Conservation (phyloP, 2,329 filamentous ascomycete species). For the Beauveria rudraprayagi region DNA sequence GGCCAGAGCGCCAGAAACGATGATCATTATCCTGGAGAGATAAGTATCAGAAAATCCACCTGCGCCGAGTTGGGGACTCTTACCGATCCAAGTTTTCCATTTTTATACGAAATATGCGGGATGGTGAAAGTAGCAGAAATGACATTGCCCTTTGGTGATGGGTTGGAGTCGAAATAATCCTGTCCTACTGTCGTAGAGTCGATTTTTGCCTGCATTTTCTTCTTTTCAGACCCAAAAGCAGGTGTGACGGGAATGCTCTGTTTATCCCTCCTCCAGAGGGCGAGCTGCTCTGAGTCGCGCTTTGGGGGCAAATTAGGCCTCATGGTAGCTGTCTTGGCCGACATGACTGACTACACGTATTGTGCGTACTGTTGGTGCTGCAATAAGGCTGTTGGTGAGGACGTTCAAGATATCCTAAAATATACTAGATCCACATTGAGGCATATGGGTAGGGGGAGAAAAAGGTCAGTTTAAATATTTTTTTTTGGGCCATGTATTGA, state of each 20-base stretch:
- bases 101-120: slow-evolving; percentile 50
- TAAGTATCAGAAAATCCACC: background rate
- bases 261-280: background rate
- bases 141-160: slow-evolving; percentile 47
- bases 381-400: background rate
- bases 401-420: background rate
- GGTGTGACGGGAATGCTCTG: slow-evolving; percentile 7
- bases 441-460: too few species aligned
- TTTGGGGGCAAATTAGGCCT: background rate
- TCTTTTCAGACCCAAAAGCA: background rate
- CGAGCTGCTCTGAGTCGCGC: background rate
- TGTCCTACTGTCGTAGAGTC: background rate
- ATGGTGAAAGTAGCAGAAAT: slow-evolving; percentile 59
- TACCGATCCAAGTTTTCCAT: slow-evolving; percentile 53
- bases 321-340: background rate
- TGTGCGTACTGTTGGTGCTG: background rate
- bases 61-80: slow-evolving; percentile 18
- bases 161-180: background rate
- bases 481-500: background rate
- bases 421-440: too few species aligned
- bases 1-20: slow-evolving; percentile 58
- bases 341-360: background rate
- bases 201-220: background rate
- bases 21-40: background rate
- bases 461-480: background rate